Evolutionary conservation across 1,139 yeast species (phyloP).

Genomic region (Yamadazyma atlantica): DNA sequence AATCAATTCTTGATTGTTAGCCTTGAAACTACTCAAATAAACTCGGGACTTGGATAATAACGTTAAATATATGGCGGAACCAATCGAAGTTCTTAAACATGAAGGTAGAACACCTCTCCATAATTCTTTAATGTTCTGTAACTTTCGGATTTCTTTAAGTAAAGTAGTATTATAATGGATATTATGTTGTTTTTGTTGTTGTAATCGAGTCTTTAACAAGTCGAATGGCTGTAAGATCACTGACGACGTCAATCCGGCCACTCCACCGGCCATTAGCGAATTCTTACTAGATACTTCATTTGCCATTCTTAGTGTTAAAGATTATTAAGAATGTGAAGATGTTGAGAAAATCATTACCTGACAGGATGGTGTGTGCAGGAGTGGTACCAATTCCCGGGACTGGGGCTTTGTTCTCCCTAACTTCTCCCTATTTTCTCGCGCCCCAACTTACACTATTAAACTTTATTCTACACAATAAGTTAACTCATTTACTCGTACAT

Average conservation of each 20-base stretch:
- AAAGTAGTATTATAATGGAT: slow-evolving; percentile 38
- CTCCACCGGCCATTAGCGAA: slow-evolving; percentile 58
- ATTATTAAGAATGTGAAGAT: slow-evolving; percentile 2
- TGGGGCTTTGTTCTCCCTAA: too few relatives aligned
- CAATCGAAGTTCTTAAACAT: slow-evolving; percentile 84
- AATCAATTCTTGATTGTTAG: slow-evolving; percentile 2
- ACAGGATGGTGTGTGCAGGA: too few relatives aligned
- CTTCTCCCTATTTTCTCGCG: too few relatives aligned
- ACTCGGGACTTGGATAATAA: slow-evolving; percentile 63
- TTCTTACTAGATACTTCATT: slow-evolving; percentile 18
- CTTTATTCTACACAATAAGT: too few relatives aligned
- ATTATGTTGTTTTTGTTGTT: slow-evolving; percentile 56
- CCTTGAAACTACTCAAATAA: slow-evolving; percentile 31
- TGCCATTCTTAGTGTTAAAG: slow-evolving; percentile 8
- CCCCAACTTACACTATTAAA: too few relatives aligned
- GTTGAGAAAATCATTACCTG: background rate
- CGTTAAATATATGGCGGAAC: slow-evolving; percentile 84
- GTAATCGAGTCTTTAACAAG: slow-evolving; percentile 83
- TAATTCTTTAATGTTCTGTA: slow-evolving; percentile 51
- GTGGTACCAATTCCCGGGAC: too few relatives aligned
- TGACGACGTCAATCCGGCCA: slow-evolving; percentile 85
- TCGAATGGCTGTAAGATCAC: slow-evolving; percentile 87
- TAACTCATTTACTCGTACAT: background rate
- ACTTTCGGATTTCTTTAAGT: slow-evolving; percentile 43
- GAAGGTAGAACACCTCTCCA: slow-evolving; percentile 97